Conservation (phyloP, 441 rosid genomes). For the Populus hybrid region DNA sequence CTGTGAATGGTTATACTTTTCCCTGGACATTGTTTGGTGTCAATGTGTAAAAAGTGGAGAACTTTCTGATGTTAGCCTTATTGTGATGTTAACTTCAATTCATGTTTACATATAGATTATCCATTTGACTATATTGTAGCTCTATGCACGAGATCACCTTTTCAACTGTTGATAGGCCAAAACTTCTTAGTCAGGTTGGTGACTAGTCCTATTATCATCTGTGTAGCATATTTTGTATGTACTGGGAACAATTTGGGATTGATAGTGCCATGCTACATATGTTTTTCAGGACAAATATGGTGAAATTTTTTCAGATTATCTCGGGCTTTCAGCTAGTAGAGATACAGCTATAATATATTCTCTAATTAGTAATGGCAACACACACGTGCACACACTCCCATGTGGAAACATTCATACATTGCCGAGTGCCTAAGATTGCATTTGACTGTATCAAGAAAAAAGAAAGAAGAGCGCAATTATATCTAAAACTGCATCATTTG, state of each 20-base stretch:
- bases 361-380: neutral
- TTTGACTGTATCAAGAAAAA: neutral
- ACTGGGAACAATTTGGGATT: slow-evolving; percentile 1
- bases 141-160: slow-evolving; percentile 96
- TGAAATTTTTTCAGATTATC: slow-evolving; percentile 1
- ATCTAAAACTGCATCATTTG: neutral
- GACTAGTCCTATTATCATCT: slow-evolving; percentile 11
- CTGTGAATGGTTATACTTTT: neutral
- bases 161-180: slow-evolving; percentile 89
- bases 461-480: neutral
- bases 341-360: neutral
- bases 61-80: neutral
- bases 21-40: neutral
- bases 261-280: neutral
- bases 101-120: neutral
- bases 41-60: neutral
- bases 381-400: neutral
- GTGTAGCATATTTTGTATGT: neutral
- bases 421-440: neutral
- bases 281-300: neutral
- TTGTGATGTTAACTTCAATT: slow-evolving; percentile 15
- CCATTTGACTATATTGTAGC: slow-evolving; percentile 41
- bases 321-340: neutral
- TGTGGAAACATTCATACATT: neutral
- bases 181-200: slow-evolving; percentile 91